Percentiles rank a stretch among this genome's conserved stretches.
Evolutionary conservation across 139 green algal genomes (phyloP).

Genomic region (Coccomyxa sp.): DNA sequence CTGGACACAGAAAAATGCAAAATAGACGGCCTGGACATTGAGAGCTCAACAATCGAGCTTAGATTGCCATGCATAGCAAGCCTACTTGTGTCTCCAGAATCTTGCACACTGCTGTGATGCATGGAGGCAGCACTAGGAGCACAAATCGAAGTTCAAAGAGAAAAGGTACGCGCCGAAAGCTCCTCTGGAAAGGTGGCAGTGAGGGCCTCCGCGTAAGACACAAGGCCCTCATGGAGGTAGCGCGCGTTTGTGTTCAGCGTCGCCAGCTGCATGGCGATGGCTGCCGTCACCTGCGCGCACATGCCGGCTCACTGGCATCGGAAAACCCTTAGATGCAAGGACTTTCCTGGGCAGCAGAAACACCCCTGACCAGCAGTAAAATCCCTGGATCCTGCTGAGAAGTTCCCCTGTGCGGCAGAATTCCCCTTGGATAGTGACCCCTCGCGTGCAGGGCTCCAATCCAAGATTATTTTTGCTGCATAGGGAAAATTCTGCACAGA

Average conservation of each 20-base stretch:
- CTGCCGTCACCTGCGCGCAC: conserved; percentile 50
- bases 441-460: too few species aligned
- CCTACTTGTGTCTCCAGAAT: background rate
- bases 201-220: conserved; percentile 44
- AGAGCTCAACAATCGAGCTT: too few species aligned
- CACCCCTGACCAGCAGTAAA: too few species aligned
- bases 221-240: conserved; percentile 61
- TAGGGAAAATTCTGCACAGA: too few species aligned
- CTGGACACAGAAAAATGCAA: too few species aligned
- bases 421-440: too few species aligned
- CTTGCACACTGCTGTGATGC: background rate
- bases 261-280: conserved; percentile 48
- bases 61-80: background rate
- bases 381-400: too few species aligned
- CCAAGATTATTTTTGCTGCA: too few species aligned
- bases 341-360: too few species aligned
- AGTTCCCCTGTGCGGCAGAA: too few species aligned
- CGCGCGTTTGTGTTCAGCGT: conserved; percentile 74
- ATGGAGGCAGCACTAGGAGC: background rate
- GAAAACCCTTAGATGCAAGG: too few species aligned
- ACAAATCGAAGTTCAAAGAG: background rate
- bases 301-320: background rate
- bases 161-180: conserved; percentile 24
- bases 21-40: too few species aligned
- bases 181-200: conserved; percentile 43